Evolutionary conservation across 768 basidiomycete genomes (phyloP).

Genomic region (Termitomyces sp.): DNA sequence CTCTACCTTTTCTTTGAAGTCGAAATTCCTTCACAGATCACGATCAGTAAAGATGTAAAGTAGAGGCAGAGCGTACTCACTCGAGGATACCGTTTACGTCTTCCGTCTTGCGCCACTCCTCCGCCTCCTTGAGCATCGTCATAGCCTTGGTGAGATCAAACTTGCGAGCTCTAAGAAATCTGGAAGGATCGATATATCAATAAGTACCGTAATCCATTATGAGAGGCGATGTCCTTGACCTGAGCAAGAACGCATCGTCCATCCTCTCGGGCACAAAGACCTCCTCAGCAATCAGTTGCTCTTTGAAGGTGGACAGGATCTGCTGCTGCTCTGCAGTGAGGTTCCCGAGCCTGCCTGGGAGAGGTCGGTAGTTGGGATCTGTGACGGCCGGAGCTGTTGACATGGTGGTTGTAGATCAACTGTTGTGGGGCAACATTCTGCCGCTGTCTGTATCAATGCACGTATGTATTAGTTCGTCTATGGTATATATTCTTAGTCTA

Average conservation of each 20-base stretch:
- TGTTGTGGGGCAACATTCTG: not conserved
- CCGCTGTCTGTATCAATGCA: not conserved
- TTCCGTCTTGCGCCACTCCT: slow-evolving; percentile 88
- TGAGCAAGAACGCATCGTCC: slow-evolving; percentile 28
- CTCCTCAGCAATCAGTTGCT: slow-evolving; percentile 56
- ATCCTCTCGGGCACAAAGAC: slow-evolving; percentile 57
- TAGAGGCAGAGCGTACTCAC: slow-evolving; percentile 31
- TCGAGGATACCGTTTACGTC: slow-evolving; percentile 69
- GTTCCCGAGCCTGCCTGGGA: slow-evolving; percentile 76
- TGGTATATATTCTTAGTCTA: not conserved
- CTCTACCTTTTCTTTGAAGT: slow-evolving; percentile 74
- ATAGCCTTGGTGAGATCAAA: slow-evolving; percentile 84
- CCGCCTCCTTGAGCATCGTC: slow-evolving; percentile 74
- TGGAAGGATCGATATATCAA: slow-evolving; percentile 19
- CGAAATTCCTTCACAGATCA: slow-evolving; percentile 56
- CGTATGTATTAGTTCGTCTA: not conserved
- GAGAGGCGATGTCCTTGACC: not conserved
- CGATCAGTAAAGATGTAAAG: not conserved
- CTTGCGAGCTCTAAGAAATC: slow-evolving; percentile 90
- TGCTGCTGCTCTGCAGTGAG: slow-evolving; percentile 55
- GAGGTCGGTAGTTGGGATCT: slow-evolving; percentile 57
- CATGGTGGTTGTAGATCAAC: slow-evolving; percentile 9
- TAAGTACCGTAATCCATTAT: not conserved
- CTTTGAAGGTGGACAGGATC: slow-evolving; percentile 61
- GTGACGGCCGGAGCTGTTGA: slow-evolving; percentile 43